These are phyloP conservation scores for Daedaleopsis sinensis DNA, from an alignment of 768 basidiomycete species.

Conservation along the genomic window DNA sequence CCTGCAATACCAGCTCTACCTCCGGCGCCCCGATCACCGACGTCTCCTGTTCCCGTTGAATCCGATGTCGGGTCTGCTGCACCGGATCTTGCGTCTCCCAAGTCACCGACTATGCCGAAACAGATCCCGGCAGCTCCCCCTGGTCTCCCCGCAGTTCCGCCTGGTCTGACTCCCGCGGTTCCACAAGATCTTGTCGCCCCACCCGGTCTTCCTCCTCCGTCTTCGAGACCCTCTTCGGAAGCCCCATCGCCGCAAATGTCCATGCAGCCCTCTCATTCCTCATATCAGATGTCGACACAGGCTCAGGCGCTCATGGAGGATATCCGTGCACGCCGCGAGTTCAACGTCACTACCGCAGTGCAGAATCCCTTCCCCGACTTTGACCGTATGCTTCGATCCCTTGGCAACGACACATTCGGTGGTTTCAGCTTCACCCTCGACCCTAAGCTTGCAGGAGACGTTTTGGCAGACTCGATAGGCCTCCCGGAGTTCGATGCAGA, in stretches of 20 bases:
- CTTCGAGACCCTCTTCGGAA: slow-evolving; percentile 49
- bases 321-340: slow-evolving; percentile 74
- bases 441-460: slow-evolving; percentile 64
- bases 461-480: slow-evolving; percentile 41
- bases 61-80: slow-evolving; percentile 50
- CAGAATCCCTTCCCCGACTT: slow-evolving; percentile 85
- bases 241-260: slow-evolving; percentile 50
- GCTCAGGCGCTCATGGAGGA: slow-evolving; percentile 86
- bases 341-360: slow-evolving; percentile 43
- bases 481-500: slow-evolving; percentile 52
- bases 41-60: slow-evolving; percentile 51
- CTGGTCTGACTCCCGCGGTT: slow-evolving; percentile 54
- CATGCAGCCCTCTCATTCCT: slow-evolving; percentile 54
- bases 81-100: slow-evolving; percentile 43
- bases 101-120: slow-evolving; percentile 41
- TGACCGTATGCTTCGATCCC: slow-evolving; percentile 77
- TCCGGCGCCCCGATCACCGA: slow-evolving; percentile 41
- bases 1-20: slow-evolving; percentile 32
- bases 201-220: slow-evolving; percentile 46
- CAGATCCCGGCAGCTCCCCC: slow-evolving; percentile 47
- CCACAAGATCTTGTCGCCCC: slow-evolving; percentile 65
- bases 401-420: slow-evolving; percentile 62
- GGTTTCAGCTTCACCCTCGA: slow-evolving; percentile 90
- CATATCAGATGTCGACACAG: slow-evolving; percentile 87
- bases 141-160: slow-evolving; percentile 55